phyloP scores from a whole-genome alignment of 768 basidiomycete genomes.

The Exsudoporus frostii region DNA sequence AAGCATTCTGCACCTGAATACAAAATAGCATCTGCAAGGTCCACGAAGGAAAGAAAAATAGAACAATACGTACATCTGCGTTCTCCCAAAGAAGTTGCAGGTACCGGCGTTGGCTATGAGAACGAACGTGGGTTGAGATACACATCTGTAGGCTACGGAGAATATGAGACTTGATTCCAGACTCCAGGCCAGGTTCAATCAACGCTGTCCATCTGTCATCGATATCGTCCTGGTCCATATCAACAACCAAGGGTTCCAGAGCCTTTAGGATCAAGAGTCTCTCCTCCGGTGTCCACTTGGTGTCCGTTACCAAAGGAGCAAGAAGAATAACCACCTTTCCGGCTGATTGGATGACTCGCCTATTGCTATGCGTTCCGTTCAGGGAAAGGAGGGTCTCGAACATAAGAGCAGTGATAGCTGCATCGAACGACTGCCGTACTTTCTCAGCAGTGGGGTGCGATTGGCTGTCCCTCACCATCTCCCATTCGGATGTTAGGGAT shows the following conservation, averaged over 20 bases:
- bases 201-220: constrained; percentile 45
- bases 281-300: constrained; percentile 58
- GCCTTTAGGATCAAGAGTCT: constrained; percentile 61
- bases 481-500: constrained; percentile 47
- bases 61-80: constrained; percentile 51
- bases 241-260: constrained; percentile 61
- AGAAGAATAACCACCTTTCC: constrained; percentile 50
- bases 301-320: constrained; percentile 37
- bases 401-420: constrained; percentile 58
- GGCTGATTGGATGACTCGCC: constrained; percentile 60
- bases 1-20: constrained; percentile 52
- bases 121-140: constrained; percentile 6
- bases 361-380: constrained; percentile 62
- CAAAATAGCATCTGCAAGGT: not conserved
- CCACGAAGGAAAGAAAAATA: not conserved
- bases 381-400: constrained; percentile 66
- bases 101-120: constrained; percentile 28
- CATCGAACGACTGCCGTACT: constrained; percentile 65
- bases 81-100: constrained; percentile 68
- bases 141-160: constrained; percentile 37
- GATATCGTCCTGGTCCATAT: constrained; percentile 30
- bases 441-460: constrained; percentile 54
- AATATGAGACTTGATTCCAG: constrained; percentile 63
- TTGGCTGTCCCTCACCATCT: constrained; percentile 33
- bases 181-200: constrained; percentile 39